Conservation (phyloP, 768 basidiomycete species). For the Kwoniella newhampshirensis region DNA sequence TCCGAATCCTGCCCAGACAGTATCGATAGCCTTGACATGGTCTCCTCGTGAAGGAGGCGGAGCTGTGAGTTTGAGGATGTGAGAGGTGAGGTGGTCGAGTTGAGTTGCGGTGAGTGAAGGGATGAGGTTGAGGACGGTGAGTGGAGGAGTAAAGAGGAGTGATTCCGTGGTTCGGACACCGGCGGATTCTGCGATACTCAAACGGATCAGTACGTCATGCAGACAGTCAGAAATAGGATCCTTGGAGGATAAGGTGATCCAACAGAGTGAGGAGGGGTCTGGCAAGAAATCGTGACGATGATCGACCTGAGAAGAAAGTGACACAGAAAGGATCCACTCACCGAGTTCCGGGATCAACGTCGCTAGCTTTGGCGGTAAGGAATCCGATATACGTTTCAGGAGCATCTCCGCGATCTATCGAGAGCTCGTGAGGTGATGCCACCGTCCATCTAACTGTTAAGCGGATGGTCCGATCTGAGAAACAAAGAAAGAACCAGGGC, state of each 20-base stretch:
- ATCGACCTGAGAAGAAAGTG: too few relatives aligned
- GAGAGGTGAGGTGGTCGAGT: conserved; percentile 26
- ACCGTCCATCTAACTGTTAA: too few relatives aligned
- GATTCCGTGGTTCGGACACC: conserved; percentile 44
- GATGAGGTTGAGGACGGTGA: conserved; percentile 20
- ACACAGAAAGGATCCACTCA: conserved; percentile 15
- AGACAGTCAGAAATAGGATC: too few relatives aligned
- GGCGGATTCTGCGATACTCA: conserved; percentile 31
- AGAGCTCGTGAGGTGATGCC: too few relatives aligned
- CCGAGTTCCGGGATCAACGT: conserved; percentile 31
- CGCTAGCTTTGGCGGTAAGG: conserved; percentile 26
- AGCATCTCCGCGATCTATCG: conserved; percentile 38
- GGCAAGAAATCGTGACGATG: too few relatives aligned
- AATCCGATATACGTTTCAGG: conserved; percentile 31
- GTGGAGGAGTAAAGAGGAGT: conserved; percentile 32
- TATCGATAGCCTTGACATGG: background rate
- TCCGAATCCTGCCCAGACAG: conserved; percentile 36
- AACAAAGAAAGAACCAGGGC: conserved; percentile 5
- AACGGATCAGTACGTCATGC: too few relatives aligned
- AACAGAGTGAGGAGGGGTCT: too few relatives aligned
- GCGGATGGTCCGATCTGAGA: background rate
- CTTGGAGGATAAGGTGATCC: too few relatives aligned
- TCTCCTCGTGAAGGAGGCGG: conserved; percentile 1
- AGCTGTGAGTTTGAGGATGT: conserved; percentile 22
- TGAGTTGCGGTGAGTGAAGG: conserved; percentile 13